phyloP scores from a whole-genome alignment of 441 rosid genomes.

The Arabidopsis hybrid region DNA sequence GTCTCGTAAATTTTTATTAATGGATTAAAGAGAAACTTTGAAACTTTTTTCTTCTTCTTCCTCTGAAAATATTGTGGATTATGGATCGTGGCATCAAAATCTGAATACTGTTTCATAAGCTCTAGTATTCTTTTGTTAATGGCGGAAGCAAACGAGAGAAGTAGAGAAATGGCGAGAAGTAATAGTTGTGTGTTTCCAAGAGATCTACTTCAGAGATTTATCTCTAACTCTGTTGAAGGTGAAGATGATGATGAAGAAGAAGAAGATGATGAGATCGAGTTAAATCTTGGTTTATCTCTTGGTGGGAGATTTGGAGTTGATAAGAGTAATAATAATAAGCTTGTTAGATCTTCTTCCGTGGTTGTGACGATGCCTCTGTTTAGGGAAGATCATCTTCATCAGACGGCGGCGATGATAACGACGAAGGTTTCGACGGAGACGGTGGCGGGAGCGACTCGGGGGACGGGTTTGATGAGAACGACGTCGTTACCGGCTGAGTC shows the following conservation, averaged over 20 bases:
- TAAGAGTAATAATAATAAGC: slow-evolving; percentile 56
- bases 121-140: slow-evolving; percentile 26
- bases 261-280: slow-evolving; percentile 56
- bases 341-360: slow-evolving; percentile 77
- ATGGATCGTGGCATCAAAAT: slow-evolving; percentile 46
- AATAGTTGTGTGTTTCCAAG: slow-evolving; percentile 69
- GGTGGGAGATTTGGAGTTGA: slow-evolving; percentile 96
- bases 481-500: slow-evolving; percentile 87
- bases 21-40: slow-evolving; percentile 22
- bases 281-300: slow-evolving; percentile 84
- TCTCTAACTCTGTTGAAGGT: slow-evolving; percentile 46
- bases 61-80: slow-evolving; percentile 1
- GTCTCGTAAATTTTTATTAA: not conserved
- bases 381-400: slow-evolving; percentile 49
- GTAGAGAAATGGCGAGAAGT: slow-evolving; percentile 52
- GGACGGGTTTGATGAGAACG: slow-evolving; percentile 59
- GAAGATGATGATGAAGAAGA: slow-evolving; percentile 50
- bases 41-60: not conserved
- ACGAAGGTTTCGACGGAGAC: slow-evolving; percentile 18
- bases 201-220: slow-evolving; percentile 82
- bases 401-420: not conserved
- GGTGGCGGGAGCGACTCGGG: slow-evolving; percentile 4
- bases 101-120: slow-evolving; percentile 44
- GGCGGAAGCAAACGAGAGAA: slow-evolving; percentile 58
- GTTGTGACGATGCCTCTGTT: slow-evolving; percentile 68